These are phyloP conservation scores for Candida piceae DNA, from an alignment of 805 yeast genomes.

Conservation along the genomic window DNA sequence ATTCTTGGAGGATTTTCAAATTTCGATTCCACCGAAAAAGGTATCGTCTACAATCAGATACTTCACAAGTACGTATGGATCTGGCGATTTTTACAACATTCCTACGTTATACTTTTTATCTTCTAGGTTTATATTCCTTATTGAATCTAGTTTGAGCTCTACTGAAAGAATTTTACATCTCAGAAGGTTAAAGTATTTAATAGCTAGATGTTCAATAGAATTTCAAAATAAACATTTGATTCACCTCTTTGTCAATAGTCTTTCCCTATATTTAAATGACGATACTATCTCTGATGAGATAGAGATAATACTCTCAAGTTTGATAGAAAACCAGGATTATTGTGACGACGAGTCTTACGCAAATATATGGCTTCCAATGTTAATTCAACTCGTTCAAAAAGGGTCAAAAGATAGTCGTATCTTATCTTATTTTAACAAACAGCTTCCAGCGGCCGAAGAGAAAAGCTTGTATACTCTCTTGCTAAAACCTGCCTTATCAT, in stretches of 20 bases:
- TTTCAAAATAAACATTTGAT: constrained; percentile 18
- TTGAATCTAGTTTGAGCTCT: constrained; percentile 19
- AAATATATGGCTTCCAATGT: constrained; percentile 18
- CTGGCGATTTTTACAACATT: constrained; percentile 31
- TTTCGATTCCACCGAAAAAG: constrained; percentile 8
- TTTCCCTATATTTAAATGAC: constrained; percentile 21
- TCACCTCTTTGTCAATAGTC: constrained; percentile 15
- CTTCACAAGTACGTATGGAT: constrained; percentile 4
- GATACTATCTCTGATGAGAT: constrained; percentile 23
- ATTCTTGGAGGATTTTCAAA: constrained; percentile 14
- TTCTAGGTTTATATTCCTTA: constrained; percentile 27
- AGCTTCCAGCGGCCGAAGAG: neutral
- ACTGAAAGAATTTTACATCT: constrained; percentile 25
- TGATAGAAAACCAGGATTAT: constrained; percentile 10
- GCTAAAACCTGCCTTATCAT: neutral
- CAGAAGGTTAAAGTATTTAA: constrained; percentile 35
- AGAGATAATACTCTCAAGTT: constrained; percentile 19
- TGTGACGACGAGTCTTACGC: constrained; percentile 4
- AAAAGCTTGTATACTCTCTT: neutral
- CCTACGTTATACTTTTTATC: constrained; percentile 33
- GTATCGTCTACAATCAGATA: constrained; percentile 8
- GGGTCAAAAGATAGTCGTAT: neutral
- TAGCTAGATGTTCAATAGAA: constrained; percentile 22
- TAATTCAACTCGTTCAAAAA: constrained; percentile 11
- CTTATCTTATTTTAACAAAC: constrained; percentile 1